Conservation (phyloP, 1,284 basidiomycete species). For the Lentinula novae-zelandiae region DNA sequence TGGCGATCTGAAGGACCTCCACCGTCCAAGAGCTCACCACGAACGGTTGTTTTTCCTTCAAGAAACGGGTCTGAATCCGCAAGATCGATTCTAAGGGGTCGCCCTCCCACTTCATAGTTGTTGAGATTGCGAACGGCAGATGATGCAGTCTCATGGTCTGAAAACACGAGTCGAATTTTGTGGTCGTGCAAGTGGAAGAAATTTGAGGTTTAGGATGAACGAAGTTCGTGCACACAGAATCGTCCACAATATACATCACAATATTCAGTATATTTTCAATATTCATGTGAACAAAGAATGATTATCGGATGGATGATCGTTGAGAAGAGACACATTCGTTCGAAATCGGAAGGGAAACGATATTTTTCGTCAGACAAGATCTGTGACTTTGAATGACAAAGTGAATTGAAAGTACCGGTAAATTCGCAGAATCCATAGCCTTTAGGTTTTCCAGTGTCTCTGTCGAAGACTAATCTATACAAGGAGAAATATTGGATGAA, state of each 20-base stretch:
- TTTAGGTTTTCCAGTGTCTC: slow-evolving; percentile 92
- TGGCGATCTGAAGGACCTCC: slow-evolving; percentile 16
- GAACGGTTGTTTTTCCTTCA: slow-evolving; percentile 61
- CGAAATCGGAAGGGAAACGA: slow-evolving; percentile 16
- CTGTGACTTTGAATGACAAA: slow-evolving; percentile 22
- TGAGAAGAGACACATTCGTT: slow-evolving; percentile 15
- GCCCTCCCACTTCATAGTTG: slow-evolving; percentile 77
- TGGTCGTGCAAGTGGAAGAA: neutral
- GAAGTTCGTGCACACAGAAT: slow-evolving; percentile 4
- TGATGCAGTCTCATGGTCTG: slow-evolving; percentile 86
- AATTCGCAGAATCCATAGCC: slow-evolving; percentile 99
- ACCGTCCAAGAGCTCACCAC: slow-evolving; percentile 38
- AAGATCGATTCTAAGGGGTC: slow-evolving; percentile 82
- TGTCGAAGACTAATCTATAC: slow-evolving; percentile 88
- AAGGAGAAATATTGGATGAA: neutral
- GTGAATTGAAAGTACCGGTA: slow-evolving; percentile 66
- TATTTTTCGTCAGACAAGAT: slow-evolving; percentile 36
- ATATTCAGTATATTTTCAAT: slow-evolving; percentile 5
- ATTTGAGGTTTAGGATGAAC: neutral
- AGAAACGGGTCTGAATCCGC: slow-evolving; percentile 60
- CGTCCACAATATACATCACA: slow-evolving; percentile 7
- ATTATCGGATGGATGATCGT: neutral
- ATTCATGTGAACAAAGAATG: neutral
- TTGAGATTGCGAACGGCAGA: slow-evolving; percentile 88
- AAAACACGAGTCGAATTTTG: slow-evolving; percentile 7